A percentile compares a stretch with the other conserved stretches of the same genome.
phyloP scores from a whole-genome alignment of 176 grass and related monocot genomes.

The Oryza glaberrima region DNA sequence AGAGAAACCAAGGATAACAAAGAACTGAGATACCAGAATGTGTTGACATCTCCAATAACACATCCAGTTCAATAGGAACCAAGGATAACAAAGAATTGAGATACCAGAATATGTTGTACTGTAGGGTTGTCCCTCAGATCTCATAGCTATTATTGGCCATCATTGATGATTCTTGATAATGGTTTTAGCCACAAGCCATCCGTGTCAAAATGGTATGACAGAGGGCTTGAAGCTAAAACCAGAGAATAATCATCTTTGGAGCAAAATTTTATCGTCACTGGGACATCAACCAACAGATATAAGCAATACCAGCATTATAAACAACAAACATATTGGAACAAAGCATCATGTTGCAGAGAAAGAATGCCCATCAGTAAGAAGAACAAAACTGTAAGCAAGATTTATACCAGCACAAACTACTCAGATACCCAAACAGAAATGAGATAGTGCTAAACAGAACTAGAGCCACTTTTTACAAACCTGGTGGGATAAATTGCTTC shows the following conservation, averaged over 20 bases:
- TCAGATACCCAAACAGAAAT: not conserved
- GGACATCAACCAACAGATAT: constrained; percentile 16
- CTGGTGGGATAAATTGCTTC: constrained; percentile 78
- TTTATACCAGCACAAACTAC: not conserved
- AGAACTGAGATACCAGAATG: no score
- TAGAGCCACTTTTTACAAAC: constrained; percentile 27
- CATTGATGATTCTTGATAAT: constrained; percentile 31
- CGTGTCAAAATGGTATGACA: constrained; percentile 28
- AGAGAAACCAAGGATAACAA: no score
- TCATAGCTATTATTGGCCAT: constrained; percentile 81
- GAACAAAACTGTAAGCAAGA: not conserved
- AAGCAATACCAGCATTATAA: not conserved
- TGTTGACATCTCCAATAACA: not conserved
- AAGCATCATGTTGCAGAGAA: not conserved
- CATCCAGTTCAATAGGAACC: not conserved
- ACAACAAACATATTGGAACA: not conserved
- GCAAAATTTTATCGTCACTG: constrained; percentile 58
- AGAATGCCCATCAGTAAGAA: not conserved
- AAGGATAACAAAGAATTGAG: not conserved
- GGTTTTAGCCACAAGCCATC: constrained; percentile 56
- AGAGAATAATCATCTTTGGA: constrained; percentile 51
- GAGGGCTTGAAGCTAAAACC: constrained; percentile 58
- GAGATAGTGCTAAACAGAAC: not conserved
- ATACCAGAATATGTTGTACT: no score
- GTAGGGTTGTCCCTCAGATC: constrained; percentile 59